Conservation (phyloP, 2,329 filamentous ascomycete species). For the Pestalotiopsis fici region DNA sequence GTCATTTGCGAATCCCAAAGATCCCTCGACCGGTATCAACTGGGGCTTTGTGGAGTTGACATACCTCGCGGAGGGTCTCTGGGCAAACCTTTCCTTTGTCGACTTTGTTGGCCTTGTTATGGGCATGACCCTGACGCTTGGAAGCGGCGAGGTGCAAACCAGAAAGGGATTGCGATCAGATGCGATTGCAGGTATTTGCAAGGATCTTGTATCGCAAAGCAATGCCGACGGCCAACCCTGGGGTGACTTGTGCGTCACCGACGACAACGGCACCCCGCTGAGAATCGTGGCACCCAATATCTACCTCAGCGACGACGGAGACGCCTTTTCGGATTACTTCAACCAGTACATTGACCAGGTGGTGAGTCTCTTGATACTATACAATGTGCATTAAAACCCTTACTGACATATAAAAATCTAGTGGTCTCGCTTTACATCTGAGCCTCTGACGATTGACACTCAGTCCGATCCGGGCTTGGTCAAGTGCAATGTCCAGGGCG, state of each 20-base stretch:
- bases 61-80: constrained; percentile 39
- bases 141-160: constrained; percentile 34
- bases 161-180: constrained; percentile 39
- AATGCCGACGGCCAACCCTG: constrained; percentile 40
- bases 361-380: background rate
- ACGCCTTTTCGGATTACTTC: constrained; percentile 43
- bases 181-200: constrained; percentile 41
- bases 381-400: background rate
- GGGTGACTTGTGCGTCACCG: constrained; percentile 44
- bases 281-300: constrained; percentile 47
- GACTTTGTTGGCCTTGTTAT: constrained; percentile 53
- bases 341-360: constrained; percentile 45
- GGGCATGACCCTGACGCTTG: constrained; percentile 46
- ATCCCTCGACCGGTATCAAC: constrained; percentile 43
- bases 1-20: constrained; percentile 41
- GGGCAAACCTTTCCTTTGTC: constrained; percentile 51
- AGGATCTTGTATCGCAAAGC: constrained; percentile 37
- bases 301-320: constrained; percentile 35
- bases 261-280: constrained; percentile 35
- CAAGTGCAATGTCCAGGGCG: constrained; percentile 35
- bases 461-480: constrained; percentile 40
- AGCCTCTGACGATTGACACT: constrained; percentile 43
- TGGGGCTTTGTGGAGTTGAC: constrained; percentile 55
- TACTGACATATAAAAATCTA: background rate
- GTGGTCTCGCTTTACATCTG: constrained; percentile 41